phyloP scores from a whole-genome alignment of 176 grass and related monocot genomes.

The Hsuehochloa calcarea region DNA sequence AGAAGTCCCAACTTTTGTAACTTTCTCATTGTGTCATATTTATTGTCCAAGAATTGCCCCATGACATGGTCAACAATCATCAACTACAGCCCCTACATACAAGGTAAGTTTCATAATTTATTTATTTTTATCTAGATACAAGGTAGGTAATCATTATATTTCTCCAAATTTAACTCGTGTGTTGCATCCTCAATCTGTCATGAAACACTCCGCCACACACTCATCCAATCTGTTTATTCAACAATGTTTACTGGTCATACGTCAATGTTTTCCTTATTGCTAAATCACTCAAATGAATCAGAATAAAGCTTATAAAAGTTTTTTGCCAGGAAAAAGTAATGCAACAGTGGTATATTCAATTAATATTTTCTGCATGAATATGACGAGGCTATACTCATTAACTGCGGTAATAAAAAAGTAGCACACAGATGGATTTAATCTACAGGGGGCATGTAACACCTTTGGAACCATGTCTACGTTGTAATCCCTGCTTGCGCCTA shows the following conservation, averaged over 20 bases:
- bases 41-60: neutral
- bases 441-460: slow-evolving; percentile 28
- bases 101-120: neutral
- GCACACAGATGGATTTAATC: neutral
- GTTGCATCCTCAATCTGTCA: neutral
- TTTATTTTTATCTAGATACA: neutral
- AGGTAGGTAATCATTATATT: neutral
- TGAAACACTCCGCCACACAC: neutral
- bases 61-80: neutral
- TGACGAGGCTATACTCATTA: neutral
- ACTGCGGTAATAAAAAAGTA: neutral
- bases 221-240: neutral
- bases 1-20: neutral
- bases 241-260: neutral
- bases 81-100: neutral
- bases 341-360: neutral
- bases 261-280: neutral
- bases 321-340: neutral
- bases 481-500: slow-evolving; percentile 85
- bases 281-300: neutral
- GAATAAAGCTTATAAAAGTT: neutral
- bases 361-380: neutral
- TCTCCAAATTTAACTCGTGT: neutral
- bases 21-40: neutral
- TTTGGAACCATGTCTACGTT: slow-evolving; percentile 97